Evolutionary conservation across 371 early-diverging fungal genomes (phyloP), one percentile per base, ranked within the genome.

Genomic region (Mucor circinelloides): DNA sequence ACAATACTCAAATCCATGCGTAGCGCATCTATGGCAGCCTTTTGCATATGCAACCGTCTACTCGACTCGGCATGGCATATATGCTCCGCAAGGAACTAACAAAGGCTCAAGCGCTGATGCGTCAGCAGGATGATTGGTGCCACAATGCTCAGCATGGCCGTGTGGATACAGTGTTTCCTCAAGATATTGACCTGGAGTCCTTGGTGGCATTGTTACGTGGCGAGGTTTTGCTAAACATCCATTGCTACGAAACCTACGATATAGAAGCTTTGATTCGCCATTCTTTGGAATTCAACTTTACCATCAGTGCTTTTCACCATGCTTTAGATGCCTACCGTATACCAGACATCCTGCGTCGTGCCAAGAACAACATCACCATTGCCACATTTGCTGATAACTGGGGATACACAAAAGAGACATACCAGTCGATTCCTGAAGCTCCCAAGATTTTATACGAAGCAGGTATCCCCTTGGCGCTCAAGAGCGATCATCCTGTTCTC

Each of bases 71-170:
- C 28, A 82, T 83, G 66, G 91, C 86, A 2, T 93, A 86, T 79
- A 75, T 91, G 28, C 84, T 91, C 68, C 86, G 94, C 19, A 74
- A 88, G 30, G 72, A 76, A 19, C 87, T 92, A 32, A 76, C 81
- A 21, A 78, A 81, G 68, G 94, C 93, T 42, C 81, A 75, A 40
- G 56, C 63, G 5, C 62, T 90, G 34, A 70, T 82, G 54, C 60
- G 66, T 17, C 72, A 72, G 12, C 94, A 94, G 74, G 89, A 93
- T 58, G 91, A 90, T 55, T 94, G 95, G 95, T 94, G 95, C 68
- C 73, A 67, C 42, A 81, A 88, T 46, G 89, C 89, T 19, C 40
- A 67, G 6, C 56, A 65, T 6, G 57, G 56, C 9, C 79, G 76
- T 21, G 65, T 83, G 9, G 75, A 83, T 15, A 48, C 75, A 1